Base-by-base conservation (phyloP, 1,284 basidiomycete species). In the Agaricales sp. region DNA sequence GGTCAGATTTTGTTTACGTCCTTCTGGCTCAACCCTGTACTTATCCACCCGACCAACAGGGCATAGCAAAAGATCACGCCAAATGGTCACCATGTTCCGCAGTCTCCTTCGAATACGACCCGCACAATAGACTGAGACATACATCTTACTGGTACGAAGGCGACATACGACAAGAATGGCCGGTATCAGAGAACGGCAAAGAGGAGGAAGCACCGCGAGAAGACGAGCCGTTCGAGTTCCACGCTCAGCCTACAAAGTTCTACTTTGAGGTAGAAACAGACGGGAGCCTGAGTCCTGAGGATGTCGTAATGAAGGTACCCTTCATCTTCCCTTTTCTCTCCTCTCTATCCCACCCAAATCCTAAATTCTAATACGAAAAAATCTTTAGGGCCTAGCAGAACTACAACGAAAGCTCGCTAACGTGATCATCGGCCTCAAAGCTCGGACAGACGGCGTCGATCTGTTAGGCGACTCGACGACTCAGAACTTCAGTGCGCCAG, bases 71-170 rank as follows among this genome's bases (percentile, higher is more conserved):
- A 70, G 93, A 98, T 63, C 96, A 99, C 62, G 93, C 96, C 4
- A 99, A 99, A 69, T 99, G 95, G 93, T 96, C 92, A 0, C 95
- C 96, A 12, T 89, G 93, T 51, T 89, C 92, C 1, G 93, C 96
- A 1, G 84, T 99, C 18, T 83, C 87, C 1, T 99, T 96, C 59
- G 96, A 99, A 68, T 99, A 99, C 60, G 96, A 99, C 66, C 96
- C 96, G 12, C 80, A 98, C 71, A 99, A 99, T 72, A 91, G 92
- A 63, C 74, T 99, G 24, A 80, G 92, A 51, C 96, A 99, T 67
- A 99, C 96, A 1, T 83, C 89, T 2, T 84, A 96, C 65, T 99
- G 96, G 96, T 93, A 78, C 63, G 96, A 99, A 69, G 76, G 73
- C 30, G 85, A 92, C 59, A 71, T 75, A 56, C 77, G 77, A 41